phyloP scores from a whole-genome alignment of 2,329 filamentous ascomycete genomes.

The Aspergillus neoniger region DNA sequence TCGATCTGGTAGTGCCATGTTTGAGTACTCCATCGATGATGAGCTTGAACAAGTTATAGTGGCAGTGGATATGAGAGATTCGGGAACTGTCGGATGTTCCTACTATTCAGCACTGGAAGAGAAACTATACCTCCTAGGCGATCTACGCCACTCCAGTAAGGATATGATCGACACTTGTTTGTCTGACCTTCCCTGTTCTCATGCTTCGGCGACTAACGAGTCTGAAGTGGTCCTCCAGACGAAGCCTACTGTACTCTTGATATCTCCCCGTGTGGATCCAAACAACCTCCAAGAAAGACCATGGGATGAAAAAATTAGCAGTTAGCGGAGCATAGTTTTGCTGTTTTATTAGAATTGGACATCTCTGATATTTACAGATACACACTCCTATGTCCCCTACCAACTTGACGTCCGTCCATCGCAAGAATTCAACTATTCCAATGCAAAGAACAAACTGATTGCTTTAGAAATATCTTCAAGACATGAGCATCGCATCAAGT shows the following conservation, averaged over 20 bases:
- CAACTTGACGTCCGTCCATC: constrained; percentile 68
- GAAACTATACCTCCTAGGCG: constrained; percentile 73
- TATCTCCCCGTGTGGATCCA: constrained; percentile 59
- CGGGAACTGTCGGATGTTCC: constrained; percentile 74
- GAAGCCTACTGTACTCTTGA: constrained; percentile 61
- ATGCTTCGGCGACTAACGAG: constrained; percentile 23
- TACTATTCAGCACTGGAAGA: constrained; percentile 75
- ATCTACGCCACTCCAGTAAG: constrained; percentile 68
- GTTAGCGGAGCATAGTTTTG: constrained; percentile 22
- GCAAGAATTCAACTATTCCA: constrained; percentile 70
- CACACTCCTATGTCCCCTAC: constrained; percentile 58
- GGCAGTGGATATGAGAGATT: constrained; percentile 74
- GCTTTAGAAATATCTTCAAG: constrained; percentile 57
- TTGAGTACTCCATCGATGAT: constrained; percentile 42
- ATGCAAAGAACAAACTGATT: constrained; percentile 66
- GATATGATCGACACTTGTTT: constrained; percentile 64
- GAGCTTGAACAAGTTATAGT: constrained; percentile 73
- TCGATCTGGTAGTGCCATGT: constrained; percentile 28
- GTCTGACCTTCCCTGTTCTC: constrained; percentile 19
- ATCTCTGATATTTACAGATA: constrained; percentile 33
- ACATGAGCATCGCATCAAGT: constrained; percentile 52
- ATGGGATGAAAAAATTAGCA: constrained; percentile 44
- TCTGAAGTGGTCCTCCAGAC: constrained; percentile 61
- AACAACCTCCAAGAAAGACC: constrained; percentile 38
- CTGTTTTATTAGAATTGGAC: too few species aligned